phyloP scores from a whole-genome alignment of 495 filamentous ascomycete genomes.

The Usnea hakonensis region DNA sequence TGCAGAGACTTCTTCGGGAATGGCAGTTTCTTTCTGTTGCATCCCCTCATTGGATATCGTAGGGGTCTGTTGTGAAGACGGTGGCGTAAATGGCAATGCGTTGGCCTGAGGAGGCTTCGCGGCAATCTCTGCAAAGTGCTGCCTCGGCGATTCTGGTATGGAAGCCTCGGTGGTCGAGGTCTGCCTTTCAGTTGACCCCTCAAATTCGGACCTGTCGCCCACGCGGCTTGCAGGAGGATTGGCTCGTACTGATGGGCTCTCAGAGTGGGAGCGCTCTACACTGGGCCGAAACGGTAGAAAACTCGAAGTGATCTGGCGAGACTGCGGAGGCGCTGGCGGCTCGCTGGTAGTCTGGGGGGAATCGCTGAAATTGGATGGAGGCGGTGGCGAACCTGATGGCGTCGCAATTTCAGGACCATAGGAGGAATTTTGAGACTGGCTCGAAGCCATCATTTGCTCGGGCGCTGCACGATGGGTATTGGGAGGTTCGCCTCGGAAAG shows the following conservation, averaged over 20 bases:
- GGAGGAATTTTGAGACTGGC: conserved; percentile 14
- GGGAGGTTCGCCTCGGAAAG: conserved; percentile 57
- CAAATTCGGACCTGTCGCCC: conserved; percentile 50
- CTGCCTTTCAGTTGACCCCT: conserved; percentile 47
- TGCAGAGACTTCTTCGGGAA: conserved; percentile 7
- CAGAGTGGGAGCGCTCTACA: conserved; percentile 52
- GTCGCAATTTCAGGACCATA: conserved; percentile 38
- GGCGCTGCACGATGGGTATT: conserved; percentile 28
- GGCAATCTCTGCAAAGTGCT: conserved; percentile 19
- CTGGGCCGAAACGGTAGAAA: conserved; percentile 56
- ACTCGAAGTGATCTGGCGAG: conserved; percentile 63
- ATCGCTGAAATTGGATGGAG: conserved; percentile 38
- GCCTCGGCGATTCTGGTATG: conserved; percentile 13
- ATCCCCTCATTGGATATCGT: conserved; percentile 2
- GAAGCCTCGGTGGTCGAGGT: conserved; percentile 11
- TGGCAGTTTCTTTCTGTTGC: conserved; percentile 10
- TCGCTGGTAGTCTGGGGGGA: conserved; percentile 50
- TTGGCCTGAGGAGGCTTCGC: conserved; percentile 16
- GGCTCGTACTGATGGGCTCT: conserved; percentile 69
- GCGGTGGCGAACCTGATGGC: conserved; percentile 55
- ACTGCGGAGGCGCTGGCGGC: conserved; percentile 54
- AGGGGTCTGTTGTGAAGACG: conserved; percentile 12
- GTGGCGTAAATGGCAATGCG: conserved; percentile 7
- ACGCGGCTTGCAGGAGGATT: conserved; percentile 71
- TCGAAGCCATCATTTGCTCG: conserved; percentile 33